Conservation (phyloP, 2,329 filamentous ascomycete species). For the Calonectria fujianensis region DNA sequence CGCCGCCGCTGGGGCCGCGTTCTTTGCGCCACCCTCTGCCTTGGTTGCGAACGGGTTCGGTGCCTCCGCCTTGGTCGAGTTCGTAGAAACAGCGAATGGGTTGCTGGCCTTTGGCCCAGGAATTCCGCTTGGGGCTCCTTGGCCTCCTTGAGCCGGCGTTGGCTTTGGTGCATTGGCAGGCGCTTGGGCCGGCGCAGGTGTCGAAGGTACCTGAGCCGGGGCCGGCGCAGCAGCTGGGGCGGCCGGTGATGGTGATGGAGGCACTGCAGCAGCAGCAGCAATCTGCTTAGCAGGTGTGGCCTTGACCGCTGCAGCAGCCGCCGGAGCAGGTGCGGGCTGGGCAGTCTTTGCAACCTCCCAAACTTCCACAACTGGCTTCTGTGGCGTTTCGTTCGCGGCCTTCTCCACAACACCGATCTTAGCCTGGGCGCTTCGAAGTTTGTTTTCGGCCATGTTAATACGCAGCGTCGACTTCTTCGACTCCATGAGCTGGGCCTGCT, state of each 20-base stretch:
- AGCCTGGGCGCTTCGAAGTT: constrained; percentile 76
- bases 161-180: constrained; percentile 46
- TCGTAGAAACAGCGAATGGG: constrained; percentile 57
- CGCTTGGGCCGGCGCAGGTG: constrained; percentile 43
- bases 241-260: constrained; percentile 49
- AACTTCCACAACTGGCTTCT: constrained; percentile 88
- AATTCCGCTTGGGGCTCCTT: constrained; percentile 41
- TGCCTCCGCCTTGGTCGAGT: constrained; percentile 40
- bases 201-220: constrained; percentile 40
- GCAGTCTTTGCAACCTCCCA: constrained; percentile 85
- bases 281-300: constrained; percentile 51
- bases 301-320: constrained; percentile 49
- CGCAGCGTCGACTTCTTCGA: constrained; percentile 84
- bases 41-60: constrained; percentile 57
- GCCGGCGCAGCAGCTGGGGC: constrained; percentile 30
- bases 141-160: constrained; percentile 42
- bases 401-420: constrained; percentile 88
- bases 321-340: constrained; percentile 55
- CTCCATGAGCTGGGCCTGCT: constrained; percentile 82
- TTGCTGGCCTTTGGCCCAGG: constrained; percentile 55
- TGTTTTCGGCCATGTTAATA: constrained; percentile 86
- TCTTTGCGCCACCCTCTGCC: constrained; percentile 42
- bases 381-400: constrained; percentile 89
- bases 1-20: constrained; percentile 39
- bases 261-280: constrained; percentile 48